Conservation (phyloP, 306 rosid species). For the Myrica gale region DNA sequence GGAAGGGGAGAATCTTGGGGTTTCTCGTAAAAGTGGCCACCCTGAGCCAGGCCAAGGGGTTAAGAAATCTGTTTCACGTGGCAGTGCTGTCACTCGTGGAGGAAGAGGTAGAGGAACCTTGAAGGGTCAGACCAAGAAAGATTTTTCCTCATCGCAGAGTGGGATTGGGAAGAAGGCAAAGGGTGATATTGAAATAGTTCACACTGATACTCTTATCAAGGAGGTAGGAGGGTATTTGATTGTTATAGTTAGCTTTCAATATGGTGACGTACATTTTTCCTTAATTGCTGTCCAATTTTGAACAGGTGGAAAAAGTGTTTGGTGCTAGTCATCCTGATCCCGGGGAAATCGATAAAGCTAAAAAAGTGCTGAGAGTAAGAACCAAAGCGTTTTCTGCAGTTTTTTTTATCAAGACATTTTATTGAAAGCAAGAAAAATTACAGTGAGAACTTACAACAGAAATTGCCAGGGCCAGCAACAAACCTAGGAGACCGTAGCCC, state of each 20-base stretch:
- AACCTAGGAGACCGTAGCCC: no score
- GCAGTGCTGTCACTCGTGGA: constrained; percentile 54
- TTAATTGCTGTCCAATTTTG: constrained; percentile 25
- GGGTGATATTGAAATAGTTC: constrained; percentile 68
- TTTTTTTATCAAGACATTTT: not conserved
- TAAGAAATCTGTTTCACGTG: constrained; percentile 58
- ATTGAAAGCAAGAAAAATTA: no score
- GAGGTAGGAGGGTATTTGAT: constrained; percentile 54
- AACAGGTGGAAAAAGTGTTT: constrained; percentile 80
- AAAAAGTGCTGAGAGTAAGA: constrained; percentile 72
- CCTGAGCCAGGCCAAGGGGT: constrained; percentile 64
- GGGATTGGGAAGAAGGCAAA: constrained; percentile 61
- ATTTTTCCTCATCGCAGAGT: constrained; percentile 49
- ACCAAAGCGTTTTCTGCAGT: constrained; percentile 15
- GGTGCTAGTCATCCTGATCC: constrained; percentile 60
- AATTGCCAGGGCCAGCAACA: no score
- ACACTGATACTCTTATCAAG: constrained; percentile 72
- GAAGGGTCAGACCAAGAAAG: constrained; percentile 60
- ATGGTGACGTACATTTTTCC: constrained; percentile 18
- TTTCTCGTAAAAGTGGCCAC: constrained; percentile 48
- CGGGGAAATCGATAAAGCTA: constrained; percentile 69
- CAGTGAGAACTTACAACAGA: no score
- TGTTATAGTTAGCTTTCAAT: not conserved
- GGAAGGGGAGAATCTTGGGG: constrained; percentile 66
- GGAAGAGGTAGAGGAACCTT: constrained; percentile 83